A percentile compares a stretch with the other conserved stretches of the same genome.
Evolutionary conservation across 768 basidiomycete species (phyloP).

Genomic region (Inosperma sp.): DNA sequence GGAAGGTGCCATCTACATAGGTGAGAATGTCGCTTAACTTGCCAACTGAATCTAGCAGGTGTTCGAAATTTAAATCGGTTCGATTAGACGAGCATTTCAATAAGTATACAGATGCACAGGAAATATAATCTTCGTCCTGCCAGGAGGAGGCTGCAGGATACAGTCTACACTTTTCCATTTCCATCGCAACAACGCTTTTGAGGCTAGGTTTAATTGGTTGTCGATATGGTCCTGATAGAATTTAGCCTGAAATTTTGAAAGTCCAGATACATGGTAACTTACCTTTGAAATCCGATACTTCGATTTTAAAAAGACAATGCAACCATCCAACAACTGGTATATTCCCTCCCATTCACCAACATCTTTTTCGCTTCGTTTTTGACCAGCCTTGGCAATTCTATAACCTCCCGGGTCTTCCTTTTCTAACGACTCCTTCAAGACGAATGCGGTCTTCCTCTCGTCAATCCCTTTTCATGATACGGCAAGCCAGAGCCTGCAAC

Average conservation of each 20-base stretch:
- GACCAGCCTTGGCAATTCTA: background rate
- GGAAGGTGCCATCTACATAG: too few species aligned
- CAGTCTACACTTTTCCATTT: background rate
- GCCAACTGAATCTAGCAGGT: too few species aligned
- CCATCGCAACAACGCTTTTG: background rate
- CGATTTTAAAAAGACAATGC: background rate
- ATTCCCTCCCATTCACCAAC: background rate
- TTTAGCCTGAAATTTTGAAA: background rate
- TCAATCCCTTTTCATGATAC: background rate
- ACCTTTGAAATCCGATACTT: background rate
- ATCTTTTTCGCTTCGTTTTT: background rate
- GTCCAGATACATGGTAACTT: background rate
- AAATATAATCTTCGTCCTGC: background rate
- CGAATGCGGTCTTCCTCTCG: slow-evolving; percentile 2
- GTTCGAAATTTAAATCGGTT: background rate
- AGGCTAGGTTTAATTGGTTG: background rate
- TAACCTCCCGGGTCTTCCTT: background rate
- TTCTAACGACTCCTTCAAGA: slow-evolving; percentile 1
- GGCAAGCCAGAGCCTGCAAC: background rate
- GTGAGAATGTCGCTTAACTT: too few species aligned
- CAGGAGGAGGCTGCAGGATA: background rate
- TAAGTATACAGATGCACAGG: background rate
- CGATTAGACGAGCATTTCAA: background rate
- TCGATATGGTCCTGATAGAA: background rate
- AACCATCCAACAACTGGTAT: background rate